Percentiles rank a stretch among this genome's conserved stretches.
Evolutionary conservation across 169 alveolate species (phyloP).

Genomic region (Besnoitia besnoiti): DNA sequence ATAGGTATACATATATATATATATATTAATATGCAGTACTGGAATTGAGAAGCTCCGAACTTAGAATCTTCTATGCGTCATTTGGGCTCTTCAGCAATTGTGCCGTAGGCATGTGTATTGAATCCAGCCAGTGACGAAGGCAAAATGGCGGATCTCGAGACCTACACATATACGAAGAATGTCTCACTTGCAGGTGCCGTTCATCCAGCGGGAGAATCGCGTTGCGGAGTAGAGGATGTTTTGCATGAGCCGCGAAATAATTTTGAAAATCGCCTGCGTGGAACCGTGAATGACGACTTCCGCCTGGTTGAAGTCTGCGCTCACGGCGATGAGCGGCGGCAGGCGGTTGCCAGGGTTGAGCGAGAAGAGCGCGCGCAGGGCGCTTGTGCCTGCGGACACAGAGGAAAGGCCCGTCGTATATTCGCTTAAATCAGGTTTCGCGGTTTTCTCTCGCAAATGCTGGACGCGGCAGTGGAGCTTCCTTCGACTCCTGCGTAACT

Average conservation of each 20-base stretch:
- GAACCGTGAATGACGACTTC: slow-evolving; percentile 85
- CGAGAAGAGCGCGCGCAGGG: slow-evolving; percentile 74
- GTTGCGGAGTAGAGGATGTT: slow-evolving; percentile 83
- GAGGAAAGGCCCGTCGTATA: too few species aligned
- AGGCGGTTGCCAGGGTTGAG: slow-evolving; percentile 59
- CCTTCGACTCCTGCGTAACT: too few species aligned
- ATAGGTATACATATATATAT: too few species aligned
- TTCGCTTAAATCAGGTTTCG: too few species aligned
- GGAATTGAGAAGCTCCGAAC: too few species aligned
- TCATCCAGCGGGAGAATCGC: slow-evolving; percentile 90
- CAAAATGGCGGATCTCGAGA: background rate
- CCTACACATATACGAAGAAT: background rate
- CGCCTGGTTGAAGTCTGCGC: slow-evolving; percentile 81
- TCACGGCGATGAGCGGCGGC: slow-evolving; percentile 73
- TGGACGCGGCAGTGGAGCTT: too few species aligned
- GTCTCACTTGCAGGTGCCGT: slow-evolving; percentile 82
- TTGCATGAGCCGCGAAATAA: slow-evolving; percentile 86
- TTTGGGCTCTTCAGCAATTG: too few species aligned
- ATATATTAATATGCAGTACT: background rate
- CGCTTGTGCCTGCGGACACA: slow-evolving; percentile 68
- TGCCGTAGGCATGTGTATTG: background rate
- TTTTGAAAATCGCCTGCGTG: slow-evolving; percentile 84
- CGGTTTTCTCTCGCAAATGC: too few species aligned
- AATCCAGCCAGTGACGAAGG: too few species aligned
- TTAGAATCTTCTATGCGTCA: too few species aligned